Percentiles rank a stretch among this genome's conserved stretches.
Conservation (phyloP, 2,329 filamentous ascomycete species). For the Xylaria hypoxylon region DNA sequence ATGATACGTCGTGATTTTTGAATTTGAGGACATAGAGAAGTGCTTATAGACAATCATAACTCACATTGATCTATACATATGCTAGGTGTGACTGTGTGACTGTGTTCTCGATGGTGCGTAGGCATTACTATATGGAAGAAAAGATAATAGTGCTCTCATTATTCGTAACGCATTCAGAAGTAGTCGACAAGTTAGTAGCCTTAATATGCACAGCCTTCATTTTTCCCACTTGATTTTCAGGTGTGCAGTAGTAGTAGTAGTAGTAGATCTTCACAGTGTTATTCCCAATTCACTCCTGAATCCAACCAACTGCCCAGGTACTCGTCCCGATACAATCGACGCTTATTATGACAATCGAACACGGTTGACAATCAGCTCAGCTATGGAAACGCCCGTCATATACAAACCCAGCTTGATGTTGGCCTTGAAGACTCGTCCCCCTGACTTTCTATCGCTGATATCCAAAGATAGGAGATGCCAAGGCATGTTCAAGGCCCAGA, state of each 20-base stretch:
- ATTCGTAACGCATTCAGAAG: background rate
- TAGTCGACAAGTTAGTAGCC: background rate
- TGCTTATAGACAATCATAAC: background rate
- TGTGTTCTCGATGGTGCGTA: constrained; percentile 1
- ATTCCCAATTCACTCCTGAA: constrained; percentile 6
- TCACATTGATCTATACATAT: constrained; percentile 6
- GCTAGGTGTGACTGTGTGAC: background rate
- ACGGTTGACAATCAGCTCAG: constrained; percentile 7
- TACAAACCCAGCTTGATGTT: constrained; percentile 9
- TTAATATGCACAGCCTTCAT: constrained; percentile 7
- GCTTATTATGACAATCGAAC: constrained; percentile 9
- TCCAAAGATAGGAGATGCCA: constrained; percentile 7
- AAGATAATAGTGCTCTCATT: constrained; percentile 3
- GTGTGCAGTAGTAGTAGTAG: constrained; percentile 7
- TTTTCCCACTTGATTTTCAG: background rate
- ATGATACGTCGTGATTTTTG: constrained; percentile 3
- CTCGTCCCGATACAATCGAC: background rate
- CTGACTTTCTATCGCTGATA: background rate
- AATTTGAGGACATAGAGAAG: constrained; percentile 5
- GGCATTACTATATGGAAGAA: constrained; percentile 9
- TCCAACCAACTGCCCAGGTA: constrained; percentile 1
- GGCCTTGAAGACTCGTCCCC: constrained; percentile 7
- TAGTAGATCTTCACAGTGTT: constrained; percentile 8
- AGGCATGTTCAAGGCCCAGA: constrained; percentile 4
- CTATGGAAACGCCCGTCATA: constrained; percentile 11